Base-by-base conservation (phyloP, 345 rosid genomes). In the Hevea brasiliensis region DNA sequence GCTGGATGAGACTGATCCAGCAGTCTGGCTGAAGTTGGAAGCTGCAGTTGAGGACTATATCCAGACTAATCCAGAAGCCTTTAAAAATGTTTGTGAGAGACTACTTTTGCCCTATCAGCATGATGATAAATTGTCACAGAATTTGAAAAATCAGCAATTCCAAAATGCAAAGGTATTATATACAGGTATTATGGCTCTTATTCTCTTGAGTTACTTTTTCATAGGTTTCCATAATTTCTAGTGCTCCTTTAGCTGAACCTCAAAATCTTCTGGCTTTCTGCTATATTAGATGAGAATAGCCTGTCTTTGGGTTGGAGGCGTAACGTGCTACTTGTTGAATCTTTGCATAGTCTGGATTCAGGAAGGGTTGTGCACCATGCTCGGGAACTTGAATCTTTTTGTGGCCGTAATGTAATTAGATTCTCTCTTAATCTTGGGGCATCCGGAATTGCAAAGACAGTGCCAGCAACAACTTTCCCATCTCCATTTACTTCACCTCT, bases 1-100 rank as follows among this genome's bases (percentile, higher is more conserved):
- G 81, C 88, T 95, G 76, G 98, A 93, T 81, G 99, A 95, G 81
- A 95, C 99, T 79, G 99, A 95, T 85, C 99, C 98, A 59, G 87
- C 99, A 50, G 81, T 89, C 59, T 95, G 99, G 99, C 81, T 76
- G 53, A 93, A 92, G 84, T 73, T 95, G 84, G 98, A 95, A 89
- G 91, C 89, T 77, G 89, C 92, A 65, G 82, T 89, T 53, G 85
- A 88, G 57, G 97, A 95, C 78, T 95, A 90, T 78, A 85, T 93
- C 45, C 89, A 89, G 68, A 80, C 77, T 37, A 95, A 90, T 82
- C 81, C 96, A 6, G 88, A 82, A 74, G 84, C 89, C 51, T 80
- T 95, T 60, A 90, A 93, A 77, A 85, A 84, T 68, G 91, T 55
- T 0, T 91, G 96, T 75, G 92, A 91, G 77, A 88, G 92, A 81